phyloP scores from a whole-genome alignment of 345 rosid species.

The Melaleuca alternifolia region DNA sequence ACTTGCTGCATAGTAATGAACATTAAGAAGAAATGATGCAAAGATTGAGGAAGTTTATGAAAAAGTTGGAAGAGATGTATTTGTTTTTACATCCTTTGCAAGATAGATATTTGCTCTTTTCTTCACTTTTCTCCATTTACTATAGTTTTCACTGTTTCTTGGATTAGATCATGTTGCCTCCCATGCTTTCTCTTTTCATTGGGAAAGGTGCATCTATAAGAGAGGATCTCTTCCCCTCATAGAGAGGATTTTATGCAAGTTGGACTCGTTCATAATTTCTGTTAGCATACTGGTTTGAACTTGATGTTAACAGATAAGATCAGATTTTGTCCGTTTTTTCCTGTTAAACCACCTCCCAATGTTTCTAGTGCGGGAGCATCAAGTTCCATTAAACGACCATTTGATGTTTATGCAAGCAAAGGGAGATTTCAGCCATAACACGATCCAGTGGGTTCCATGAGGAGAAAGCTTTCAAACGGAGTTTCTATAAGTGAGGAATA shows the following conservation, averaged over 20 bases:
- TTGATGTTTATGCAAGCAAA: background rate
- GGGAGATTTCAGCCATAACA: background rate
- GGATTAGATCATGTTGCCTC: background rate
- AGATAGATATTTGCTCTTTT: background rate
- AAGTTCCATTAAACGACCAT: background rate
- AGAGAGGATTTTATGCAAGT: background rate
- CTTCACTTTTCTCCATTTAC: background rate
- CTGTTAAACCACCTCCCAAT: background rate
- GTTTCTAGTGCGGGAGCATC: background rate
- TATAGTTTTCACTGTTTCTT: background rate
- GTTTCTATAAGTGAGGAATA: background rate
- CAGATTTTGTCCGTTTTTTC: background rate
- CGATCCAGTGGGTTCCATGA: background rate
- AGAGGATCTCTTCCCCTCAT: too few relatives aligned
- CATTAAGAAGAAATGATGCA: background rate
- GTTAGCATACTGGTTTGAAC: background rate
- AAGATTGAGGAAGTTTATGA: background rate
- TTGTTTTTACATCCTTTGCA: background rate
- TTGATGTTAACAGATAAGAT: background rate
- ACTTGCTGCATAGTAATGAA: background rate
- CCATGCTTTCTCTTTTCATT: background rate
- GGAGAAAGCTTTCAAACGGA: background rate
- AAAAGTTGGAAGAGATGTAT: background rate
- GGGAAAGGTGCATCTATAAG: background rate
- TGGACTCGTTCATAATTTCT: background rate